Evolutionary conservation across 2,329 filamentous ascomycete genomes (phyloP).

Genomic region (Coniochaeta sp.): DNA sequence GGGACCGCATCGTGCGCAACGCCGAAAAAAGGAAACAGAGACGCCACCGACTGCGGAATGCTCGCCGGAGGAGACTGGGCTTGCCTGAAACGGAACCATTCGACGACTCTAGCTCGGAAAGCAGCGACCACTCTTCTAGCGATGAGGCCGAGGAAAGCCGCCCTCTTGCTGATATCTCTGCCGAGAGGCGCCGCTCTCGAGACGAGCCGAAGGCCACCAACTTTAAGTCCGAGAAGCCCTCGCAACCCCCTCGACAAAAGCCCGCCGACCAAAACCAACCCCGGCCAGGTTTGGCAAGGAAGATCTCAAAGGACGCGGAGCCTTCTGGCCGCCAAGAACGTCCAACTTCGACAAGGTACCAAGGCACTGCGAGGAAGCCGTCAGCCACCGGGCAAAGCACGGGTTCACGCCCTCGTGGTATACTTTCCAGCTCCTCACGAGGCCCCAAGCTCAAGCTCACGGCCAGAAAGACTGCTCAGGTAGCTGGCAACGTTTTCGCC

Average conservation of each 20-base stretch:
- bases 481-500: slow-evolving; percentile 35
- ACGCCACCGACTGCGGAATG: slow-evolving; percentile 36
- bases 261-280: background rate
- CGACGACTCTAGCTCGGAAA: slow-evolving; percentile 3
- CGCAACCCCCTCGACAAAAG: slow-evolving; percentile 1
- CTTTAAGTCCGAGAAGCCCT: background rate
- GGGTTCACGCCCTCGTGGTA: background rate
- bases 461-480: slow-evolving; percentile 1
- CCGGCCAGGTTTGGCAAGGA: slow-evolving; percentile 7
- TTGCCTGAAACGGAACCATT: slow-evolving; percentile 18
- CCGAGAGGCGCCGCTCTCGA: background rate
- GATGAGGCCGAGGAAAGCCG: slow-evolving; percentile 21
- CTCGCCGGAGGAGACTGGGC: slow-evolving; percentile 31
- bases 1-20: slow-evolving; percentile 23
- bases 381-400: background rate
- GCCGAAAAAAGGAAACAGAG: slow-evolving; percentile 20
- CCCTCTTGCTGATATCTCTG: slow-evolving; percentile 6
- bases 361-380: background rate
- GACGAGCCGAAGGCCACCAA: background rate
- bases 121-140: slow-evolving; percentile 7
- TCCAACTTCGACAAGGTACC: slow-evolving; percentile 10
- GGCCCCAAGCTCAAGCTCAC: background rate
- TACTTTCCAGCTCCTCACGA: background rate
- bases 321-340: background rate
- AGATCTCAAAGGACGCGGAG: slow-evolving; percentile 9